phyloP scores from a whole-genome alignment of 1,284 basidiomycete species.

The Entoloma clypeatum region DNA sequence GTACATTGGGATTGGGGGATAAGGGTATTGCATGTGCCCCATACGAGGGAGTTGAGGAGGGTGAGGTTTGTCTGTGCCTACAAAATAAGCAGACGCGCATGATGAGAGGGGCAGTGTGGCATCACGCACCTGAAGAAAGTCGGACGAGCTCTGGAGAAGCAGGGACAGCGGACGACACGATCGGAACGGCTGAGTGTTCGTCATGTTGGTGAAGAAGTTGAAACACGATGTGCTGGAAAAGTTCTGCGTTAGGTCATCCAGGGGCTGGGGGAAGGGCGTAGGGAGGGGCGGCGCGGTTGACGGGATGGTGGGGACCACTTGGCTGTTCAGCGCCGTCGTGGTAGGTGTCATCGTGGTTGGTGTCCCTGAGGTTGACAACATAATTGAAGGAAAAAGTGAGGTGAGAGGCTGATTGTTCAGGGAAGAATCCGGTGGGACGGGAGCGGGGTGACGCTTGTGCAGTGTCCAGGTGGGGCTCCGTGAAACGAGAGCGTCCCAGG shows the following conservation, averaged over 20 bases:
- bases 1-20: constrained; percentile 45
- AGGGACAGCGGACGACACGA: constrained; percentile 75
- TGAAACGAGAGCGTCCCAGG: constrained; percentile 17
- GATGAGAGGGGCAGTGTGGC: neutral
- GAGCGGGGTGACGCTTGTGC: constrained; percentile 42
- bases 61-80: constrained; percentile 64
- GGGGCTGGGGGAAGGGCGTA: constrained; percentile 73
- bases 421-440: constrained; percentile 22
- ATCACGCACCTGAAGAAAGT: constrained; percentile 50
- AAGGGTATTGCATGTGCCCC: constrained; percentile 74
- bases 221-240: constrained; percentile 63
- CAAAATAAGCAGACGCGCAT: neutral
- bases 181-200: constrained; percentile 53
- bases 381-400: constrained; percentile 6
- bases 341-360: constrained; percentile 12
- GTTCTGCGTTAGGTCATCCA: constrained; percentile 61
- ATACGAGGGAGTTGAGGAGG: constrained; percentile 62
- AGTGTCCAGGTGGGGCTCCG: constrained; percentile 32
- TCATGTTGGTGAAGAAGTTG: constrained; percentile 72
- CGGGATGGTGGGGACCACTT: constrained; percentile 39
- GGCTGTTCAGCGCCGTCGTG: constrained; percentile 17
- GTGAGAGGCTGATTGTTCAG: constrained; percentile 15
- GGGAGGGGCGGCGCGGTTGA: constrained; percentile 45
- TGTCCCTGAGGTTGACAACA: too few species aligned
- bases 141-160: constrained; percentile 53